These are phyloP conservation scores for Tetrahymena malaccensis DNA, from an alignment of 73 alveolate species.

Conservation along the genomic window DNA sequence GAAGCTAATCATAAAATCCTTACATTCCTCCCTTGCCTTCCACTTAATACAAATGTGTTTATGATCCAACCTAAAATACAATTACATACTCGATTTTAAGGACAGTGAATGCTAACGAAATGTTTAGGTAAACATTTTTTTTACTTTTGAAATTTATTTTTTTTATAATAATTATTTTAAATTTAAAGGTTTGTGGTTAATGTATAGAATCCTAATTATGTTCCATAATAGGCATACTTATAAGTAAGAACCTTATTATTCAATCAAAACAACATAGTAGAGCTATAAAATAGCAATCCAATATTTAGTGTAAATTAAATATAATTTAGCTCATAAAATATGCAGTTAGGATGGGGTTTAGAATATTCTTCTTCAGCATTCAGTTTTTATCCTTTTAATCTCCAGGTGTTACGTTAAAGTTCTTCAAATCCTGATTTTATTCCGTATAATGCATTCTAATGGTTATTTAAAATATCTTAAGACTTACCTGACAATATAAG, in stretches of 20 bases:
- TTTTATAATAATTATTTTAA: too few species aligned
- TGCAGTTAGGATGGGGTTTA: slow-evolving; percentile 31
- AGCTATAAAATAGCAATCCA: background rate
- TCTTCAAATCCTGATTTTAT: background rate
- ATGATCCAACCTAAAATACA: background rate
- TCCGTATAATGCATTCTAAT: slow-evolving; percentile 23
- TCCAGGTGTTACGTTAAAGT: slow-evolving; percentile 8
- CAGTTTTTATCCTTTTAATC: slow-evolving; percentile 12
- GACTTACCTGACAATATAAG: slow-evolving; percentile 17
- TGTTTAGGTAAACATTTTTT: background rate
- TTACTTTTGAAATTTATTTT: too few species aligned
- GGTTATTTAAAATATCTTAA: slow-evolving; percentile 8
- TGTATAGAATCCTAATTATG: slow-evolving; percentile 13
- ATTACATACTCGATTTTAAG: background rate
- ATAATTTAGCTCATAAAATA: background rate
- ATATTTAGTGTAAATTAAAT: slow-evolving; percentile 1
- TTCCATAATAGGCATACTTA: background rate
- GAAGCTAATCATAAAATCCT: background rate
- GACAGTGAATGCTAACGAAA: background rate
- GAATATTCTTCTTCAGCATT: slow-evolving; percentile 26
- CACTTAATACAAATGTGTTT: background rate
- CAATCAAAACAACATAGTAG: slow-evolving; percentile 4
- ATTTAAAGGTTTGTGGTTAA: background rate
- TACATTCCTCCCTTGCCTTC: background rate
- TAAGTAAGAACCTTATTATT: background rate